Evolutionary conservation across 2,329 filamentous ascomycete genomes (phyloP), one percentile per base, ranked within the genome.

Genomic region (Fusarium solani-melongenae): DNA sequence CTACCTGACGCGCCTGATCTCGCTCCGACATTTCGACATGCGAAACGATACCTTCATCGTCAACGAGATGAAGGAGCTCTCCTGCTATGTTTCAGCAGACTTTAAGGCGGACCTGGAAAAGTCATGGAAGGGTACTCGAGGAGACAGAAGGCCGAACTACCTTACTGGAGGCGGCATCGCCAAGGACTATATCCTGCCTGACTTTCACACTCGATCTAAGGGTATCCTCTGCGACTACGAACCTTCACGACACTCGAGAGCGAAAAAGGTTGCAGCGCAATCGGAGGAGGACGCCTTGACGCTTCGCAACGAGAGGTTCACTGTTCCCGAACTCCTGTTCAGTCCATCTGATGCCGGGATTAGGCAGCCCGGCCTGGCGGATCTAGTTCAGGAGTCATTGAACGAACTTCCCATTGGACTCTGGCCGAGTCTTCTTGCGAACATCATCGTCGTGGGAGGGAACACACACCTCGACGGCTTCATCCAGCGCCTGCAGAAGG

Each of bases 1-100:
- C 81, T 93, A 97, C 80, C 87, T 99, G 36, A 96, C 96, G 56
- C 93, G 96, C 65, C 88, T 97, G 17, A 91, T 98, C 20, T 98
- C 95, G 1, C 88, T 97, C 15, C 92, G 96, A 8, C 95, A 98
- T 79, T 98, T 97, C 82, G 96, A 98, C 81, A 95, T 99, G 91
- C 91, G 96, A 71, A 95, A 97, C 81, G 96, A 99, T 77, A 92
- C 93, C 1, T 92, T 97, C 81, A 92, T 98, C 59, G 94, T 98
- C 80, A 98, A 98, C 78, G 94, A 98, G 81, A 95, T 98, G 82
- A 99, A 99, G 80, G 96, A 99, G 81, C 88, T 92, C 6, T 91
- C 93, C 1, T 97, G 94, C 80, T 98, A 93, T 77, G 91, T 98
- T 12, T 93, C 93, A 3, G 84, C 89, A 1, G 91, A 97, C 79